phyloP scores from a whole-genome alignment of 73 alveolate genomes.

The Tetrahymena borealis region DNA sequence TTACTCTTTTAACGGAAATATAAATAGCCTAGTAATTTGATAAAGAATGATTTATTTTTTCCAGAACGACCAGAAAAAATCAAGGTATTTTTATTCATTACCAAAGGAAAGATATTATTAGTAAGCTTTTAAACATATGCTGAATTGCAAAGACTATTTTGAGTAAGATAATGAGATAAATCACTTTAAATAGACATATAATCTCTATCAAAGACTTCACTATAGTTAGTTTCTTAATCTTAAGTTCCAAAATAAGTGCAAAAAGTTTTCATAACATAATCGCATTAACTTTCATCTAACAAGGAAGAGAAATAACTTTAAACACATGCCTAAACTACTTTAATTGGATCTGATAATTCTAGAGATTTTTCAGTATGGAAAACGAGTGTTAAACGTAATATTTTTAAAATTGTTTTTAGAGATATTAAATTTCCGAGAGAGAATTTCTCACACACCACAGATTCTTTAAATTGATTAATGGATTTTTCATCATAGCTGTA shows the following conservation, averaged over 20 bases:
- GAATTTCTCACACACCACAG: background rate
- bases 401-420: background rate
- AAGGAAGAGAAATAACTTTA: background rate
- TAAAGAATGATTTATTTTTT: background rate
- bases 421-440: background rate
- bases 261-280: background rate
- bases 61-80: background rate
- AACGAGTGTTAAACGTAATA: background rate
- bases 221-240: background rate
- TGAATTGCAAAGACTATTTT: background rate
- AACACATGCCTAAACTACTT: background rate
- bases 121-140: background rate
- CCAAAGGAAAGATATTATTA: background rate
- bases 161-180: background rate
- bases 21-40: background rate
- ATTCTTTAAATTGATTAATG: background rate
- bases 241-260: background rate
- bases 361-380: background rate
- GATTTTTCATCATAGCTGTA: background rate
- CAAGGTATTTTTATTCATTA: background rate
- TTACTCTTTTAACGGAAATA: background rate
- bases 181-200: background rate
- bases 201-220: background rate
- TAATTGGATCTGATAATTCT: background rate
- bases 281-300: background rate